Percentiles rank a stretch among this genome's conserved stretches.
These are phyloP conservation scores for Eucalyptus melliodora DNA, from an alignment of 345 rosid species.

Conservation along the genomic window DNA sequence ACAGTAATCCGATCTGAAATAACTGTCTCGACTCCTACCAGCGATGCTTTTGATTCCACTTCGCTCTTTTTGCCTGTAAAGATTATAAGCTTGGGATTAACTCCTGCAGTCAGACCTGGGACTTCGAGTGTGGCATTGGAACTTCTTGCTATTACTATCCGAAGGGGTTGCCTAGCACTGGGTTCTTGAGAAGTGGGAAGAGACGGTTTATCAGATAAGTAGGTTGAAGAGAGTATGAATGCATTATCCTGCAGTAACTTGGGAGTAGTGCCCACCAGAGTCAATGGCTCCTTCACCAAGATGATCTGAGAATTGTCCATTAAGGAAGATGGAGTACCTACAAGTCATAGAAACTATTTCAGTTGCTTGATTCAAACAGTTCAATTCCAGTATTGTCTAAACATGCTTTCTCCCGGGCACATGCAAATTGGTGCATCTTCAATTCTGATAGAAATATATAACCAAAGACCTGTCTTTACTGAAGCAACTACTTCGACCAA, in stretches of 20 bases:
- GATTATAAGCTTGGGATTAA: constrained; percentile 19
- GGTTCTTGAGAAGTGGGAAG: constrained; percentile 44
- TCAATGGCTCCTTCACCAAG: constrained; percentile 49
- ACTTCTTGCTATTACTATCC: constrained; percentile 23
- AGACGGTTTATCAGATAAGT: constrained; percentile 14
- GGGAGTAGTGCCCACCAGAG: constrained; percentile 60
- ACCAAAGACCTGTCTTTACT: background rate
- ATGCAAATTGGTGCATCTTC: background rate
- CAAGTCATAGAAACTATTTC: background rate
- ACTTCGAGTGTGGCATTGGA: constrained; percentile 6
- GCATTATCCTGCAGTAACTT: constrained; percentile 64
- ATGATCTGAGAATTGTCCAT: constrained; percentile 40
- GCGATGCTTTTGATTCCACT: constrained; percentile 11
- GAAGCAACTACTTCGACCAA: constrained; percentile 12
- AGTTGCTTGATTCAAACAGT: background rate
- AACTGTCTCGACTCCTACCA: constrained; percentile 28
- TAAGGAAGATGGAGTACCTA: constrained; percentile 61
- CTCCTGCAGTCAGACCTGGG: constrained; percentile 9
- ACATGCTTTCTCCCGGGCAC: background rate
- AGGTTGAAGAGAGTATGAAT: constrained; percentile 33
- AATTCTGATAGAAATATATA: background rate
- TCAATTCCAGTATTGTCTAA: background rate
- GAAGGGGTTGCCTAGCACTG: constrained; percentile 48
- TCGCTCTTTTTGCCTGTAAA: constrained; percentile 15
- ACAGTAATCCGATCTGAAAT: constrained; percentile 25